Evolutionary conservation across 2,329 filamentous ascomycete species (phyloP).

Genomic region (Paecilomyces dactylethromorphus): DNA sequence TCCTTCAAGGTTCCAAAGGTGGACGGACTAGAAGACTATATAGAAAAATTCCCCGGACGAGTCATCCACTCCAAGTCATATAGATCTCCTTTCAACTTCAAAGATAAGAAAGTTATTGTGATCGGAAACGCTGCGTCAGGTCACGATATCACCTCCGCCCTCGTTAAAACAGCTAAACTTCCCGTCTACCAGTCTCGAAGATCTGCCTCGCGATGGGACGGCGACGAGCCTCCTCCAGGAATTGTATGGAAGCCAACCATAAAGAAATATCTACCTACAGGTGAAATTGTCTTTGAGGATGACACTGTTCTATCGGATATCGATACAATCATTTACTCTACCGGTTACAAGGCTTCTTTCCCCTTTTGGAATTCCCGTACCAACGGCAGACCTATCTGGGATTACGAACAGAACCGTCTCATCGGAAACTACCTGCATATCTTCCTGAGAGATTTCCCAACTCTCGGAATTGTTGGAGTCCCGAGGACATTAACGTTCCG

Average conservation of each 20-base stretch:
- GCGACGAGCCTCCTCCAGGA: slow-evolving; percentile 39
- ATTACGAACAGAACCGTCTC: slow-evolving; percentile 43
- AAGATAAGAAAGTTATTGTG: slow-evolving; percentile 44
- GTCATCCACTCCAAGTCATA: slow-evolving; percentile 44
- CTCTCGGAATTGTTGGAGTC: slow-evolving; percentile 45
- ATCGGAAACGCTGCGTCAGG: slow-evolving; percentile 58
- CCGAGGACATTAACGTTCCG: slow-evolving; percentile 49
- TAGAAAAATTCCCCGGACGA: slow-evolving; percentile 31
- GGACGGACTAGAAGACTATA: slow-evolving; percentile 37
- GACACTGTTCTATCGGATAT: slow-evolving; percentile 45
- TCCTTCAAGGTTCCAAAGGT: slow-evolving; percentile 40
- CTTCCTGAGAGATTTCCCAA: slow-evolving; percentile 45
- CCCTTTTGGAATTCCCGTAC: slow-evolving; percentile 46
- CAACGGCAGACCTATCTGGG: slow-evolving; percentile 41
- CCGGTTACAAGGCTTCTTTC: slow-evolving; percentile 45
- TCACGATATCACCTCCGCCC: slow-evolving; percentile 50
- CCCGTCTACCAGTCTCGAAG: slow-evolving; percentile 50
- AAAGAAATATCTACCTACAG: slow-evolving; percentile 31
- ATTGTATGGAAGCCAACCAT: slow-evolving; percentile 52
- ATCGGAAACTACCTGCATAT: slow-evolving; percentile 47
- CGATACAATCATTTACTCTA: slow-evolving; percentile 57
- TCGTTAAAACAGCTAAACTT: slow-evolving; percentile 33
- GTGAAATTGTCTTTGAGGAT: slow-evolving; percentile 49
- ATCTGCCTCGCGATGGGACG: slow-evolving; percentile 46
- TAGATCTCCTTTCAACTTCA: slow-evolving; percentile 31